Evolutionary conservation across 1,284 basidiomycete genomes (phyloP).

Genomic region (Schizophyllum amplum): DNA sequence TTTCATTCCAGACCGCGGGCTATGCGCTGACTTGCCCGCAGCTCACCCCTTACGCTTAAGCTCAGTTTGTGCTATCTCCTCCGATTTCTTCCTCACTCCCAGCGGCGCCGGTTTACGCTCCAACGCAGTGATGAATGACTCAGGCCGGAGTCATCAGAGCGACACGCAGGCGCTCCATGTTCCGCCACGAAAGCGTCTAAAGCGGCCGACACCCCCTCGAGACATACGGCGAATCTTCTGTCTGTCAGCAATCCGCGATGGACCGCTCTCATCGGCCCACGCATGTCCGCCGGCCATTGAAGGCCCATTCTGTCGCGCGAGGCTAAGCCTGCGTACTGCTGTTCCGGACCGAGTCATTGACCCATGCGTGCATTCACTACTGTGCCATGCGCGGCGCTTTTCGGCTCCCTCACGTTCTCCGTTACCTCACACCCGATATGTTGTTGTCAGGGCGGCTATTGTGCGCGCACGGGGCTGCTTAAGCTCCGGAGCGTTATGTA

Average conservation of each 20-base stretch:
- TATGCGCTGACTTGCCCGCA: not conserved
- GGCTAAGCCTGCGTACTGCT: not conserved
- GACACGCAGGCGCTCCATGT: not conserved
- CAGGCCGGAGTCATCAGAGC: not conserved
- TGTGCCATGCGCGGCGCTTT: not conserved
- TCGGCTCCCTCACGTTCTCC: not conserved
- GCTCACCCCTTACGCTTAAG: not conserved
- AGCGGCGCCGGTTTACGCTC: not conserved
- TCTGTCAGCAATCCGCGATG: not conserved
- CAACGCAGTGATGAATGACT: not conserved
- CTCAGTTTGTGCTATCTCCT: not conserved
- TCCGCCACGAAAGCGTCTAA: not conserved
- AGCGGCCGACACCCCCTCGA: not conserved
- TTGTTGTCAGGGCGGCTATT: not conserved
- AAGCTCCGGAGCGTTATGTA: not conserved
- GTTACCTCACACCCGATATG: not conserved
- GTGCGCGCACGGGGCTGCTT: not conserved
- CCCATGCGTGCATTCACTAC: not conserved
- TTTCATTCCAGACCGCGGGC: not conserved
- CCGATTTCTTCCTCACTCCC: not conserved
- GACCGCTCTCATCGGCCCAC: not conserved
- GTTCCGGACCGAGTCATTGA: not conserved
- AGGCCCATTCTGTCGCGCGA: not conserved
- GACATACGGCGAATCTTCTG: not conserved
- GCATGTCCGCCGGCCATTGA: not conserved